phyloP scores from a whole-genome alignment of 2,329 filamentous ascomycete genomes.

The Penicillium paneum region DNA sequence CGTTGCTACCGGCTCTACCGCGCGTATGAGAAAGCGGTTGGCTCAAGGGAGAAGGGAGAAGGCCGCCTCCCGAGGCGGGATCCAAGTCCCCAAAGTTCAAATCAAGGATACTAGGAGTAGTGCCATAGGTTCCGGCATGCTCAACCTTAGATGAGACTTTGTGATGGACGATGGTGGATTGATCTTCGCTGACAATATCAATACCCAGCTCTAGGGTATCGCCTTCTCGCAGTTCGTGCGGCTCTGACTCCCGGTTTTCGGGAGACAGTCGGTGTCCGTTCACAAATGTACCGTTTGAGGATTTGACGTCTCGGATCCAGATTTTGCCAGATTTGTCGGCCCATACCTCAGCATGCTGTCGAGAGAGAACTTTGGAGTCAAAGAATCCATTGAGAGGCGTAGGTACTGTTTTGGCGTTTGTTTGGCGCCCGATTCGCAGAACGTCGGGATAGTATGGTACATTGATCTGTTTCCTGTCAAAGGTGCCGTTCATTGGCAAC shows the following conservation, averaged over 20 bases:
- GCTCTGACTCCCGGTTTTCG: slow-evolving; percentile 94
- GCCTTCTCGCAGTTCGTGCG: slow-evolving; percentile 84
- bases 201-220: slow-evolving; percentile 95
- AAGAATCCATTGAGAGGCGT: slow-evolving; percentile 92
- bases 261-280: slow-evolving; percentile 86
- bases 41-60: slow-evolving; percentile 67
- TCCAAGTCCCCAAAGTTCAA: slow-evolving; percentile 92
- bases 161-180: slow-evolving; percentile 97
- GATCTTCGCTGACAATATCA: slow-evolving; percentile 97
- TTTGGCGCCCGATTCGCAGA: slow-evolving; percentile 89
- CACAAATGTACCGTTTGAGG: slow-evolving; percentile 97
- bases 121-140: slow-evolving; percentile 77
- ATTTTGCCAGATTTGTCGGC: slow-evolving; percentile 82
- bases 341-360: slow-evolving; percentile 95
- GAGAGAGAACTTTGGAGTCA: slow-evolving; percentile 93
- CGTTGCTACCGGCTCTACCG: slow-evolving; percentile 66
- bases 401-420: slow-evolving; percentile 92
- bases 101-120: slow-evolving; percentile 72
- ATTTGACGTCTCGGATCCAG: slow-evolving; percentile 96
- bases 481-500: slow-evolving; percentile 88
- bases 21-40: slow-evolving; percentile 64
- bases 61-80: slow-evolving; percentile 66
- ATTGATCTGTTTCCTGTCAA: slow-evolving; percentile 93
- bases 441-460: slow-evolving; percentile 94
- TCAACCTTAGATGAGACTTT: slow-evolving; percentile 97